Percentiles rank a stretch among this genome's conserved stretches.
Conservation (phyloP, 2,329 filamentous ascomycete genomes). For the Colletotrichum scovillei region DNA sequence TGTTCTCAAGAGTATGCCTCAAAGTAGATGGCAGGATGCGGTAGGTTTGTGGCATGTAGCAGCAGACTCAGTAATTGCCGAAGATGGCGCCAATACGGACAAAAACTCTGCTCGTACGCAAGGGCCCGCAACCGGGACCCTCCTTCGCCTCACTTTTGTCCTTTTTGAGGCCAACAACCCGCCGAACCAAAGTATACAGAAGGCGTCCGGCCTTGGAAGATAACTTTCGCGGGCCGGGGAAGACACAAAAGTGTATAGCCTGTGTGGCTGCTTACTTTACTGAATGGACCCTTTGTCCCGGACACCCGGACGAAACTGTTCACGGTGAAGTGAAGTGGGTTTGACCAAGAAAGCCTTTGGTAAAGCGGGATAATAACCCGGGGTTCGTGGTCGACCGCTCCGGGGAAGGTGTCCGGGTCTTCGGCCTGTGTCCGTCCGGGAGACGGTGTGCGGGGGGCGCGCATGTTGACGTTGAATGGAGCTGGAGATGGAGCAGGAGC, state of each 20-base stretch:
- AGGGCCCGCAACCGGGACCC: background rate
- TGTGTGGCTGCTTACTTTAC: background rate
- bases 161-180: background rate
- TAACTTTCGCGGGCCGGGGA: slow-evolving; percentile 18
- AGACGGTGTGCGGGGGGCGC: background rate
- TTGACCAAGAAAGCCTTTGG: background rate
- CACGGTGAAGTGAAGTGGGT: background rate
- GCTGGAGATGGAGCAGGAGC: background rate
- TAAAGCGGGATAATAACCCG: background rate
- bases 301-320: background rate
- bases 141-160: slow-evolving; percentile 15
- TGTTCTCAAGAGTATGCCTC: background rate
- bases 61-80: background rate
- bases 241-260: background rate
- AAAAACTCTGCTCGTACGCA: background rate
- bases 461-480: background rate
- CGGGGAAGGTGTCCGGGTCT: slow-evolving; percentile 11
- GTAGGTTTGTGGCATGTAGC: background rate
- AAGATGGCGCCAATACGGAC: background rate
- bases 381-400: slow-evolving; percentile 17
- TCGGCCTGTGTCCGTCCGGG: background rate
- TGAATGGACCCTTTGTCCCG: slow-evolving; percentile 1
- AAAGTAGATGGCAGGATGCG: background rate
- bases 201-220: slow-evolving; percentile 16
- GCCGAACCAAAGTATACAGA: slow-evolving; percentile 3